These are phyloP conservation scores for Salix viminalis DNA, from an alignment of 345 rosid species.

Conservation along the genomic window DNA sequence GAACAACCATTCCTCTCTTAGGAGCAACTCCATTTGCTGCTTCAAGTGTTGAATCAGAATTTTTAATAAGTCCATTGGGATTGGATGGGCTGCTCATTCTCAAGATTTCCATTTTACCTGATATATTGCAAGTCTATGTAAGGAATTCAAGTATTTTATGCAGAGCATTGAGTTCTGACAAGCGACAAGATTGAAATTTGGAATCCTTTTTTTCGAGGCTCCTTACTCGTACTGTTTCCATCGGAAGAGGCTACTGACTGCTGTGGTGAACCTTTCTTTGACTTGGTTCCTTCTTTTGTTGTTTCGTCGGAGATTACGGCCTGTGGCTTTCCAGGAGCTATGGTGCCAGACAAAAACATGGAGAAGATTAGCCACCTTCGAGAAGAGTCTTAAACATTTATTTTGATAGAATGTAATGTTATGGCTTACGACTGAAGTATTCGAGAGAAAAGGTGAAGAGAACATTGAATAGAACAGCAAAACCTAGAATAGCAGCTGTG, in stretches of 20 bases:
- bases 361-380: constrained; percentile 1
- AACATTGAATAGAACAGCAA: constrained; percentile 64
- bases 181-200: neutral
- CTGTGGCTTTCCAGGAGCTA: constrained; percentile 69
- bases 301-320: constrained; percentile 55
- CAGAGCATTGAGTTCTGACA: neutral
- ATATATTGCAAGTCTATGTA: constrained; percentile 6
- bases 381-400: neutral
- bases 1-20: constrained; percentile 76
- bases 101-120: constrained; percentile 42
- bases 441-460: constrained; percentile 64
- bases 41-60: constrained; percentile 25
- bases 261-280: constrained; percentile 26
- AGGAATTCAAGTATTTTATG: neutral
- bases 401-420: neutral
- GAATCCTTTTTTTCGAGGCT: neutral
- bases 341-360: neutral
- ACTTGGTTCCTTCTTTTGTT: constrained; percentile 29
- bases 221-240: constrained; percentile 49
- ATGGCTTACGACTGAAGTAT: constrained; percentile 59
- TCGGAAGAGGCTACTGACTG: constrained; percentile 35
- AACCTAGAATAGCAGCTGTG: constrained; percentile 54
- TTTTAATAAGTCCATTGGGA: constrained; percentile 18
- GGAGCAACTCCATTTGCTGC: constrained; percentile 25
- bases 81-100: constrained; percentile 22